Base-by-base conservation (phyloP, 148 eudicot species). In the Oxyria digyna region DNA sequence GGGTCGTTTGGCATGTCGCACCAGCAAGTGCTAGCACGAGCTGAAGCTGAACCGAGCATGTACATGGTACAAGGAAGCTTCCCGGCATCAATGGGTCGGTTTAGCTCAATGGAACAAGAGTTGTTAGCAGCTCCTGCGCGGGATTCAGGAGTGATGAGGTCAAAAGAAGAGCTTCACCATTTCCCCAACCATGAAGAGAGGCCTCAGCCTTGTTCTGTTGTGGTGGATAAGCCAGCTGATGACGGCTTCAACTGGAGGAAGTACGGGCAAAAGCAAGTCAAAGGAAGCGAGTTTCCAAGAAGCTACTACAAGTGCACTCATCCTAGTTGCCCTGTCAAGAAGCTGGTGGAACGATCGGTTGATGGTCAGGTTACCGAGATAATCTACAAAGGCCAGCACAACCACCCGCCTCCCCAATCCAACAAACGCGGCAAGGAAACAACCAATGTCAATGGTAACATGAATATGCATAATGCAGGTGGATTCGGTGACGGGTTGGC, bases 211-310 rank as follows among this genome's bases (percentile, higher is more conserved):
- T 65, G 82, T 73, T 79, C 83, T 49, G 37, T 81, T 26, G 62
- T 69, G 62, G 90, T 84, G 29, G 91, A 87, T 65, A 89, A 89
- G 81, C 96, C 98, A 71, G 87, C 87, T 4, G 87, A 87, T 46
- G 96, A 93, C 81, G 91, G 96, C n/a, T 92, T 68, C 78, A 89
- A 88, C 62, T 92, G 98, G 98, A 74, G 95, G 38, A 89, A 92
- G 69, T 92, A 92, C 46, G 98, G 95, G 64, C 96, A 89, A 78
- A 89, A 89, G 77, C 98, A 89, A 41, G 96, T 91, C 26, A 91
- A 92, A 75, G 98, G 96, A 66, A 87, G 94, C 72, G 96, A 89
- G 76, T 89, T 80, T 70, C 96, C 94, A 10, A 85, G 95, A 70
- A 87, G 96, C 78, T 93, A 93, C 69, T 92, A 87, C 74, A 92